Evolutionary conservation across 192 early-diverging fungal genomes (phyloP), one percentile per base, ranked within the genome.

Genomic region (Phlyctochytrium planicorne): DNA sequence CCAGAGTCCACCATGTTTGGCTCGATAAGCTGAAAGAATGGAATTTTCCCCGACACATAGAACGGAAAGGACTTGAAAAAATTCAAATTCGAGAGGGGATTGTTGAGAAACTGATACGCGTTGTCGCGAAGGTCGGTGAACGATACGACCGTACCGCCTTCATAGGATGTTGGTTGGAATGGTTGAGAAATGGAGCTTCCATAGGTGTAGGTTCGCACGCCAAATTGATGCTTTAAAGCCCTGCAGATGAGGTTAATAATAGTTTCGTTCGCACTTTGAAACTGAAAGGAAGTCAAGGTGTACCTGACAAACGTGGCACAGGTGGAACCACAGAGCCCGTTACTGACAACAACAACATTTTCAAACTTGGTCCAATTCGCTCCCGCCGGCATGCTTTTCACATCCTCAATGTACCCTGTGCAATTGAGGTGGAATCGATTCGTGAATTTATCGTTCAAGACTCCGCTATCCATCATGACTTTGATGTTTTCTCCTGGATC

Each of bases 241-340:
- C n/a, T n/a, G n/a, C n/a, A n/a, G n/a, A n/a, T n/a, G n/a, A n/a
- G n/a, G n/a, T n/a, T n/a, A n/a, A n/a, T n/a, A n/a, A n/a, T n/a
- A n/a, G n/a, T n/a, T n/a, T n/a, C n/a, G n/a, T n/a, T n/a, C n/a
- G n/a, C n/a, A n/a, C n/a, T n/a, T n/a, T n/a, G n/a, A n/a, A n/a
- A n/a, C n/a, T n/a, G n/a, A n/a, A n/a, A n/a, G n/a, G 40, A 47
- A 20, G 10, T 6, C 40, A 25, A 25, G 25, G 20, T 27, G 55
- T 25, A 25, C 55, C 12, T 57, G 55, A n/a, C 27, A 27, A 57
- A 57, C 55, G 55, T 57, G 55, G 12, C 55, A 25, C 55, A 57
- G 55, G 55, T 57, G 10, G 55, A 57, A 12, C 55, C 55, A 27
- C 55, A 57, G 20, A 57, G 6, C 12, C 55, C 55, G 27, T 57